A percentile compares a stretch with the other conserved stretches of the same genome.
These are phyloP conservation scores for Shiraia sp. DNA, from an alignment of 2,329 filamentous ascomycete species.

Conservation along the genomic window DNA sequence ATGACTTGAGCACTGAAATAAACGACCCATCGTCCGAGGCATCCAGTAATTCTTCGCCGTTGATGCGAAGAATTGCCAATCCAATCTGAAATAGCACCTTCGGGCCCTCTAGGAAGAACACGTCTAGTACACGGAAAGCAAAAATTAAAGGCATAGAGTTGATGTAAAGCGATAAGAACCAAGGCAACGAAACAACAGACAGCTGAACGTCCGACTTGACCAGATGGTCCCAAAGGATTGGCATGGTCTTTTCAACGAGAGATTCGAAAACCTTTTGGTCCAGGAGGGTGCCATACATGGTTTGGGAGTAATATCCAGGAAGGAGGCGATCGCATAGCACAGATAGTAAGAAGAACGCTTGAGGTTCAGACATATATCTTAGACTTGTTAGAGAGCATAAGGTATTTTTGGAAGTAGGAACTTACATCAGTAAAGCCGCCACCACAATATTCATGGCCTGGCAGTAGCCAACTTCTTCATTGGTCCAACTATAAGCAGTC, in stretches of 20 bases:
- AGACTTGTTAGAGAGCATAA: constrained; percentile 28
- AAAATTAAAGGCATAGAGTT: constrained; percentile 99
- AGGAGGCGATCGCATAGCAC: constrained; percentile 89
- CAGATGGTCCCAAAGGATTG: constrained; percentile 96
- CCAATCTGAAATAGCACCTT: constrained; percentile 98
- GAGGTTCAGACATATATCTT: constrained; percentile 91
- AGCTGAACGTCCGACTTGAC: constrained; percentile 95
- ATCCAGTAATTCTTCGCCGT: constrained; percentile 93
- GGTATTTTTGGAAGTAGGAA: constrained; percentile 19
- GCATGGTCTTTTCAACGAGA: constrained; percentile 98
- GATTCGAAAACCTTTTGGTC: constrained; percentile 98
- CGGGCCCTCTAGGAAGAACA: constrained; percentile 97
- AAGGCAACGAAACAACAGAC: constrained; percentile 93
- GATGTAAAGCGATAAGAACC: constrained; percentile 98
- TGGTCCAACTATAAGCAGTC: constrained; percentile 97
- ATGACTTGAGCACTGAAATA: constrained; percentile 92
- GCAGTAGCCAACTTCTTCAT: constrained; percentile 94
- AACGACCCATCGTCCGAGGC: constrained; percentile 94
- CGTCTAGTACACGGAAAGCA: constrained; percentile 92
- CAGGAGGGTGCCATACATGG: constrained; percentile 97
- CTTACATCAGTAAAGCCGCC: constrained; percentile 86
- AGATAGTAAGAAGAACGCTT: constrained; percentile 93
- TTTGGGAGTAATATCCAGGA: constrained; percentile 96
- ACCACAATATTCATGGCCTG: constrained; percentile 99
- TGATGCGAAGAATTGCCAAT: constrained; percentile 93